Evolutionary conservation across 371 early-diverging fungal genomes (phyloP).

Genomic region (Neoconidiobolus thromboides): DNA sequence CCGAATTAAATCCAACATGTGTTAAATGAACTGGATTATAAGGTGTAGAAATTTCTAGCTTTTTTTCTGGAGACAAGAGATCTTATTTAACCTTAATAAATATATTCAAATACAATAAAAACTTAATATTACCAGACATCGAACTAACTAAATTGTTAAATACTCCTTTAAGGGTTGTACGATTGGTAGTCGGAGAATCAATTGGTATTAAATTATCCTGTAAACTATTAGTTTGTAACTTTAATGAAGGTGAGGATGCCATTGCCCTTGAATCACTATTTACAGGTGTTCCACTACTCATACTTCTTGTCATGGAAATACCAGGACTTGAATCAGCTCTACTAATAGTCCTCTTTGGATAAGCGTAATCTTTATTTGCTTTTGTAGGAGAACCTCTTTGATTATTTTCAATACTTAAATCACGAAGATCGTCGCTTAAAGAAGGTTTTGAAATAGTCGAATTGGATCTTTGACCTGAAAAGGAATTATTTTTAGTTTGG

Average conservation of each 20-base stretch:
- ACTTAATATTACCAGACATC: constrained; percentile 20
- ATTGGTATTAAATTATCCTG: background rate
- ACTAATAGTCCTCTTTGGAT: background rate
- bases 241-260: background rate
- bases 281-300: background rate
- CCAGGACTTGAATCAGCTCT: background rate
- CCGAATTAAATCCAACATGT: constrained; percentile 79
- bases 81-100: constrained; percentile 15
- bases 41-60: constrained; percentile 82
- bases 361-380: background rate
- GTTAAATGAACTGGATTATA: constrained; percentile 92
- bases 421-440: constrained; percentile 3
- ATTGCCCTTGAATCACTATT: background rate
- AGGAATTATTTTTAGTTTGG: background rate
- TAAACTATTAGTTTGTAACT: background rate
- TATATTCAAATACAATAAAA: background rate
- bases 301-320: constrained; percentile 2
- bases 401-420: background rate
- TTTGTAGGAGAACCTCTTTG: background rate
- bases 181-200: background rate
- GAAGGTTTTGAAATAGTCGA: background rate
- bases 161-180: constrained; percentile 35
- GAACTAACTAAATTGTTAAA: constrained; percentile 41
- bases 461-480: background rate
- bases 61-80: constrained; percentile 38